Percentiles rank a stretch among this genome's conserved stretches.
phyloP scores from a whole-genome alignment of 495 filamentous ascomycete species.

The Penicillium taxi region DNA sequence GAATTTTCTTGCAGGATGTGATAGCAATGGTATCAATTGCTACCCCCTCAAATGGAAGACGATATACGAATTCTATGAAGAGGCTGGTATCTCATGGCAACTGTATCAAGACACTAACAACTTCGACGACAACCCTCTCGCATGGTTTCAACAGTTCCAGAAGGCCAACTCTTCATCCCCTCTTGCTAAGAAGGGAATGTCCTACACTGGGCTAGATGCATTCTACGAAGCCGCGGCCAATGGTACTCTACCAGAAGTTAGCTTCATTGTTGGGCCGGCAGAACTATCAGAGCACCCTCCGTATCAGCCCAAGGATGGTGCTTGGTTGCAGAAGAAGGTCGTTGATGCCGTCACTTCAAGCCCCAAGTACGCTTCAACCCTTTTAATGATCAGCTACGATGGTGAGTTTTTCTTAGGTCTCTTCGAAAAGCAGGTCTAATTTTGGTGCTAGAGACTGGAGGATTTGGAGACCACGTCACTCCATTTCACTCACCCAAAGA shows the following conservation, averaged over 20 bases:
- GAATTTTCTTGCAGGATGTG: conserved; percentile 35
- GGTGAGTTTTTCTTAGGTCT: conserved; percentile 11
- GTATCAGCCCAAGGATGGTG: conserved; percentile 46
- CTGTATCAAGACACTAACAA: conserved; percentile 48
- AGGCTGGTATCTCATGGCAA: conserved; percentile 48
- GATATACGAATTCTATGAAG: conserved; percentile 43
- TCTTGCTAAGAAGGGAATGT: conserved; percentile 38
- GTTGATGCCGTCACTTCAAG: conserved; percentile 44
- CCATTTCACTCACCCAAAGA: conserved; percentile 45
- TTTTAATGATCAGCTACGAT: conserved; percentile 47
- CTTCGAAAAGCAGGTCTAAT: conserved; percentile 6
- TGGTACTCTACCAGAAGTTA: conserved; percentile 45
- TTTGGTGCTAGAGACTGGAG: conserved; percentile 37
- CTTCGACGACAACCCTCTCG: conserved; percentile 48
- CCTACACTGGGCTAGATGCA: conserved; percentile 36
- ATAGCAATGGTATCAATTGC: conserved; percentile 37
- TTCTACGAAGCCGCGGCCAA: conserved; percentile 46
- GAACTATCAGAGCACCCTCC: conserved; percentile 49
- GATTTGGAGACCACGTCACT: conserved; percentile 47
- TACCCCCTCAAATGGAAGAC: conserved; percentile 51
- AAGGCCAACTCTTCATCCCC: conserved; percentile 27
- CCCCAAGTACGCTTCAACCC: conserved; percentile 42
- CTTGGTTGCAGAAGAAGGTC: conserved; percentile 49
- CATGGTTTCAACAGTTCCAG: conserved; percentile 50
- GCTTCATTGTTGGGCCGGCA: conserved; percentile 45